Conservation (phyloP, 208 protist genomes). For the Wallacemonas sp. region DNA sequence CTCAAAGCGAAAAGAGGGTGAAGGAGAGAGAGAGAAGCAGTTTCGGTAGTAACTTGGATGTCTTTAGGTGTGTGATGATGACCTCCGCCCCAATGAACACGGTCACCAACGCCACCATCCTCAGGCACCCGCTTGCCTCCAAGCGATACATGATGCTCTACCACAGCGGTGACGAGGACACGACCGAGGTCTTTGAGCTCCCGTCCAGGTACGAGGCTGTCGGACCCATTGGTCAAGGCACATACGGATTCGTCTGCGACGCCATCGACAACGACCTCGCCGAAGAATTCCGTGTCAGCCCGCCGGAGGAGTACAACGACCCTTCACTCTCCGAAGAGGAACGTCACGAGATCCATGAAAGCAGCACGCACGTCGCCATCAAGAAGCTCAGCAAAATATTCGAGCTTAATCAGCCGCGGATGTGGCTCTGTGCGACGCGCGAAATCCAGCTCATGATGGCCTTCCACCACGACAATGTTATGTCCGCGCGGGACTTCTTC, state of each 20-base stretch:
- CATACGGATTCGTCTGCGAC: constrained; percentile 78
- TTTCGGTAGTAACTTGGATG: too few relatives aligned
- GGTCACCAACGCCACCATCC: constrained; percentile 21
- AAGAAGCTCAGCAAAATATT: constrained; percentile 82
- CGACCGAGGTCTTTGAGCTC: constrained; percentile 73
- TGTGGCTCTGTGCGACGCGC: constrained; percentile 84
- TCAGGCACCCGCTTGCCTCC: constrained; percentile 72
- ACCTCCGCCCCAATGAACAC: neutral
- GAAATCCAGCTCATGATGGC: constrained; percentile 86
- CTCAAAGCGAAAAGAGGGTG: too few relatives aligned
- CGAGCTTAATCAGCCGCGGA: constrained; percentile 70
- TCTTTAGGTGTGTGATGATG: too few relatives aligned
- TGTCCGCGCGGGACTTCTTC: constrained; percentile 76
- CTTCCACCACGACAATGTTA: constrained; percentile 83
- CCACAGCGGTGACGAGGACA: constrained; percentile 38
- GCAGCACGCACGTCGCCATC: constrained; percentile 61
- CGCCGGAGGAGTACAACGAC: constrained; percentile 51
- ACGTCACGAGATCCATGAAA: constrained; percentile 52
- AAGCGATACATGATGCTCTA: constrained; percentile 77
- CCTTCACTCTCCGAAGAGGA: constrained; percentile 38
- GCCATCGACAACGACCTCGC: constrained; percentile 69
- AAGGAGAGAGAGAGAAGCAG: too few relatives aligned
- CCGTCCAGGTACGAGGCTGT: constrained; percentile 72
- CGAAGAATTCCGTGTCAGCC: constrained; percentile 40
- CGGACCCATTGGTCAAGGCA: constrained; percentile 59